Base-by-base conservation (phyloP, 805 yeast genomes). In the Spathaspora passalidarum region DNA sequence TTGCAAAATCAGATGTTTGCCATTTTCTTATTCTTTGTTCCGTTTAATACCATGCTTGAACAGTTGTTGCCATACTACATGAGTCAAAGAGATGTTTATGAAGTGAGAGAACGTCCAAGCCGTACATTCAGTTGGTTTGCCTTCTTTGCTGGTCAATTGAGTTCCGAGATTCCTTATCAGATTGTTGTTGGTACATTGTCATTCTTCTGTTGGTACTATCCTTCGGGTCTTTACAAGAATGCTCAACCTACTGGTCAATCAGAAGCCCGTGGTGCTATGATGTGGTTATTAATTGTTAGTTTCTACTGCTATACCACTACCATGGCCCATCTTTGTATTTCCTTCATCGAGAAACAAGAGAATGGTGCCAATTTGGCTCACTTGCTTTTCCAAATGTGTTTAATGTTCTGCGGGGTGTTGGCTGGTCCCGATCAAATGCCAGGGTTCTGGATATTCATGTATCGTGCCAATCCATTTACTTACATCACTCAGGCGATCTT, bases 381-480 rank as follows among this genome's bases (percentile, higher is more conserved):
- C 9, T 36, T 63, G 42, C 48, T 61, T 43, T 63, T 63, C 49
- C 55, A 66, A n/a, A 49, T 63, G 53, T 62, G 67, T 55, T 53
- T 63, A 54, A 60, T 52, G 32, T 63, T 63, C 59, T 62, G 68
- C 59, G 69, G 69, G 55, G 68, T 63, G 13, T 56, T 65, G 43
- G 66, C 63, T n/a, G 56, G 57, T 7, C 63, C 53, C 2, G 51
- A 47, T 59, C 56, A 52, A 53, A 68, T 55, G 57, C 66, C 61
- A 17, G 56, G 53, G 44, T 70, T 55, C 63, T 80, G 91, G 90
- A 68, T 76, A 35, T 86, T 84, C 73, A 81, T 86, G 88, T 86
- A 84, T 72, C 72, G 90, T 59, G 76, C 72, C n/a, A 73, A 77
- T 81, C 48, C 92, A n/a, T 66, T 83, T 51, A 81, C 88, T 1